Conservation (phyloP, 2,329 filamentous ascomycete species). For the Fonsecaea erecta region DNA sequence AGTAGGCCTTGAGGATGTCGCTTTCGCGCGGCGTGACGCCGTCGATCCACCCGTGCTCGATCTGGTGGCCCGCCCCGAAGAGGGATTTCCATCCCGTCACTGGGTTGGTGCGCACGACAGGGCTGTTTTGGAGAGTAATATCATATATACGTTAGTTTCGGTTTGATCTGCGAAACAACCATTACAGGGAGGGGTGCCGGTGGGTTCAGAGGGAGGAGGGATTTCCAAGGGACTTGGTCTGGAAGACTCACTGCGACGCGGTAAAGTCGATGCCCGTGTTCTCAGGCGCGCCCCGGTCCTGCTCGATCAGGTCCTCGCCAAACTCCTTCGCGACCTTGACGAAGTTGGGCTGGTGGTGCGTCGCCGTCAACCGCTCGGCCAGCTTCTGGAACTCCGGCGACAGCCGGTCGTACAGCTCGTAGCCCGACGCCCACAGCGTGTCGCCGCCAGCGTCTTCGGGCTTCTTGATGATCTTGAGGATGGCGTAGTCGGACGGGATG, state of each 20-base stretch:
- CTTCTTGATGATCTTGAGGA: slow-evolving; percentile 61
- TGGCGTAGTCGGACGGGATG: slow-evolving; percentile 66
- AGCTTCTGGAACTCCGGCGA: slow-evolving; percentile 54
- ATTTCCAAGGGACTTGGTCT: slow-evolving; percentile 27
- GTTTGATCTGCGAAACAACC: slow-evolving; percentile 24
- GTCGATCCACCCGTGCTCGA: slow-evolving; percentile 41
- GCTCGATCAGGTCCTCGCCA: slow-evolving; percentile 41
- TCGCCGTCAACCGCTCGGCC: slow-evolving; percentile 48
- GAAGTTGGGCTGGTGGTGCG: slow-evolving; percentile 42
- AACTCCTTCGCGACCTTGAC: slow-evolving; percentile 42
- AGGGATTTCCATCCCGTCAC: slow-evolving; percentile 66
- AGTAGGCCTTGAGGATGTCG: slow-evolving; percentile 43
- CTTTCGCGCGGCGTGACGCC: slow-evolving; percentile 43
- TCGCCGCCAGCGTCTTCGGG: slow-evolving; percentile 58
- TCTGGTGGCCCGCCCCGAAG: slow-evolving; percentile 43
- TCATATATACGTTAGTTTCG: too few relatives aligned
- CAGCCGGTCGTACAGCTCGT: slow-evolving; percentile 69
- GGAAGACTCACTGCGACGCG: slow-evolving; percentile 56
- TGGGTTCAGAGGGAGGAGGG: too few relatives aligned
- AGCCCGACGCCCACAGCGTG: slow-evolving; percentile 70
- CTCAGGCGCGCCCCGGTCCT: slow-evolving; percentile 56
- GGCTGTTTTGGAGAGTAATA: slow-evolving; percentile 47
- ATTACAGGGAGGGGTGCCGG: slow-evolving; percentile 33
- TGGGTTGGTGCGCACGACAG: slow-evolving; percentile 65
- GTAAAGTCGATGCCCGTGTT: slow-evolving; percentile 60